Conservation (phyloP, 306 rosid genomes). For the Trifolium fragiferum region DNA sequence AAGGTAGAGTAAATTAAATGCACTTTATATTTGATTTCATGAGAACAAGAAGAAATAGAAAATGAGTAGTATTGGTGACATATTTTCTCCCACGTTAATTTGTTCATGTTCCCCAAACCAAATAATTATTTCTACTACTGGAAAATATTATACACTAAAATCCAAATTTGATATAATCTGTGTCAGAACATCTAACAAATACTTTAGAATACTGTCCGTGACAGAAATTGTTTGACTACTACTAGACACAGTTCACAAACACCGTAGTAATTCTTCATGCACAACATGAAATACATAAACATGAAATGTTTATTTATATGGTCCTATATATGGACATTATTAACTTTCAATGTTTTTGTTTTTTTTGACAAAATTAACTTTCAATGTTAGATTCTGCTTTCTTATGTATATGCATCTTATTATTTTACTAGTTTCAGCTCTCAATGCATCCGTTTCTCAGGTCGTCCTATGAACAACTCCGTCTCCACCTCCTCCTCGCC, state of each 20-base stretch:
- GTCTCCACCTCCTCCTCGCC: constrained; percentile 60
- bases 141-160: neutral
- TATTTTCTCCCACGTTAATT: too few relatives aligned
- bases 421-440: constrained; percentile 21
- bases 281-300: neutral
- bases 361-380: neutral
- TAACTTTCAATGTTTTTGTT: neutral
- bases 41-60: too few relatives aligned
- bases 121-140: too few relatives aligned
- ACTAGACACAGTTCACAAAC: neutral
- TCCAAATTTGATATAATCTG: neutral
- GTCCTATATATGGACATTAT: neutral
- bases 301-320: neutral
- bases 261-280: neutral
- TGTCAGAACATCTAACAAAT: neutral
- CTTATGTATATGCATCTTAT: neutral
- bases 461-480: constrained; percentile 76
- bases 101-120: too few relatives aligned
- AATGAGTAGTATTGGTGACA: too few relatives aligned
- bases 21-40: too few relatives aligned
- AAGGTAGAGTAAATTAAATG: too few relatives aligned
- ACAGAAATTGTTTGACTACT: neutral
- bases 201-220: neutral
- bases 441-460: constrained; percentile 46
- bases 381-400: neutral